Evolutionary conservation across 371 early-diverging fungal genomes (phyloP), one percentile per base, ranked within the genome.

Genomic region (Circinella minor): DNA sequence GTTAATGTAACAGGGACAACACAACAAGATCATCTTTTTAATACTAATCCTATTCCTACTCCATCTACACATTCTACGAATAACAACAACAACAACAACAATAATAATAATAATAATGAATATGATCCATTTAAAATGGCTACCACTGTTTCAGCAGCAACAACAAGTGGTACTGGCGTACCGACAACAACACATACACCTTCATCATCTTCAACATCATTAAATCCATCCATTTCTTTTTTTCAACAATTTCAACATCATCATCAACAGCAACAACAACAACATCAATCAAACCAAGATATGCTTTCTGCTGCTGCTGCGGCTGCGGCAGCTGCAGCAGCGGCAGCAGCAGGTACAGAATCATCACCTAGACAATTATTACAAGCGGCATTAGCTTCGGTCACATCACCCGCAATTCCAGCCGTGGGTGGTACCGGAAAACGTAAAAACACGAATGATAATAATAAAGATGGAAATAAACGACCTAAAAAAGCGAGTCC

Each of bases 311-410:
- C 65, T 9, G 62, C 68, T 10, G 63, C 62, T 6, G 63, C 69
- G 10, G 64, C 65, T n/a, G 71, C 63, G 4, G 67, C 68, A 3
- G 51, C 72, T 6, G 67, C 71, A 36, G 73, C 73, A 11, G 66
- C 73, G 4, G 67, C 66, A 18, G 70, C 74, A 39, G 71, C 74
- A 55, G 74, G 71, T 36, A 63, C 76, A 57, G 77, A 82, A 49
- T 66, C 71, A 39, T 74, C 81, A n/a, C 72, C 82, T 39, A 79
- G 79, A 38, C 81, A 83, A 54, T 62, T 83, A 8, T 55, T 83
- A 13, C 83, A 83, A 63, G 83, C 81, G 65, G 83, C 83, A 67
- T 66, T 83, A 48, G 74, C 79, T 17, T 80, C 83, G 69, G 83
- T 83, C 27, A 38, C 71, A 51, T 67, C 66, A 47, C 43, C 67